Percentiles rank a stretch among this genome's conserved stretches.
Conservation (phyloP, 495 filamentous ascomycete species). For the Lophiostoma macrostomum region DNA sequence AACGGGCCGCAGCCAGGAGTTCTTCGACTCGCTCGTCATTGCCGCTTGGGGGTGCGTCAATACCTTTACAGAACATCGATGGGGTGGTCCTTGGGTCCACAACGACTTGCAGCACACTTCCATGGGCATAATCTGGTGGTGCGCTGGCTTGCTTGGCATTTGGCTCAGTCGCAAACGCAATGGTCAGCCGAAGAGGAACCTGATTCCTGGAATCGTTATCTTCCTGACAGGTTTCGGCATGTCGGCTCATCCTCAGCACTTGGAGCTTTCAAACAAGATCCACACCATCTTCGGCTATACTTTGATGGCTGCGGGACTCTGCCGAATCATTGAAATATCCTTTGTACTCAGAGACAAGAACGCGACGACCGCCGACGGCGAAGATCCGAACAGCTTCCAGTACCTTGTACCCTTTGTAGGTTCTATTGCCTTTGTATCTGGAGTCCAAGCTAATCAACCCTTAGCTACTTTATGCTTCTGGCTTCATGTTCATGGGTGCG, state of each 20-base stretch:
- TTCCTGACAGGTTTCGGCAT: conserved; percentile 93
- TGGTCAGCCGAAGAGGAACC: conserved; percentile 83
- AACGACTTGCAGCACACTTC: conserved; percentile 96
- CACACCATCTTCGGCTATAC: conserved; percentile 94
- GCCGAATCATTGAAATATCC: conserved; percentile 85
- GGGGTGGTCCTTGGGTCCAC: conserved; percentile 84
- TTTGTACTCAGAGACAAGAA: conserved; percentile 76
- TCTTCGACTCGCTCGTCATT: conserved; percentile 91
- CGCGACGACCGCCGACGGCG: conserved; percentile 55
- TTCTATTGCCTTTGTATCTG: conserved; percentile 17
- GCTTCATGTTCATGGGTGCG: conserved; percentile 95
- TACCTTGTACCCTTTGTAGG: conserved; percentile 87
- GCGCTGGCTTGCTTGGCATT: conserved; percentile 82
- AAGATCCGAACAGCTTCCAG: conserved; percentile 82
- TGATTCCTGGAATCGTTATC: conserved; percentile 88
- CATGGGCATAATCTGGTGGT: conserved; percentile 98
- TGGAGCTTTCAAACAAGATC: conserved; percentile 81
- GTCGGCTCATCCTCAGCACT: conserved; percentile 78
- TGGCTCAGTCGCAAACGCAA: conserved; percentile 83
- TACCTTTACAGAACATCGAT: conserved; percentile 96
- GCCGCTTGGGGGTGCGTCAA: conserved; percentile 94
- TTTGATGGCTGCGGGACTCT: conserved; percentile 82
- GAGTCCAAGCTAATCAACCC: background rate
- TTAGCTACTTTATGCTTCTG: conserved; percentile 86
- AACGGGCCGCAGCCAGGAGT: conserved; percentile 89